Evolutionary conservation across 2,329 filamentous ascomycete genomes (phyloP), one percentile per base, ranked within the genome.

Genomic region (Colletotrichum lentis): DNA sequence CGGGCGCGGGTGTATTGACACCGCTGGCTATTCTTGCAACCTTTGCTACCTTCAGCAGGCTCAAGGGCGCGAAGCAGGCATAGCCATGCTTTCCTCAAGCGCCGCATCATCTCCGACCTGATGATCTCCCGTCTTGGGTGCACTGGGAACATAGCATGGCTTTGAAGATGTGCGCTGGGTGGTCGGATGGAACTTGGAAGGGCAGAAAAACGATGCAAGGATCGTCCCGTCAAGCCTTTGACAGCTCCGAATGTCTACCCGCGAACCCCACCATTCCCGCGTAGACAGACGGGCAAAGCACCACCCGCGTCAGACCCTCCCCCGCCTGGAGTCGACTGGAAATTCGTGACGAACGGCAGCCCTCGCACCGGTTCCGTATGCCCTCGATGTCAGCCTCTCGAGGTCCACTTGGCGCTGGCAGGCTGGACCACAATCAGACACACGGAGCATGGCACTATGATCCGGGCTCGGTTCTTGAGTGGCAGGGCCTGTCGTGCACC

Each of bases 191-290:
- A n/a, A n/a, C n/a, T n/a, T n/a, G n/a, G n/a, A 31, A 46, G 56
- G 50, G 44, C 39, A 61, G 24, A 41, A 41, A 24, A 41, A 53
- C n/a, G 20, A 53, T 63, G 52, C 57, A 56, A 67, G 64, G 63
- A 41, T 63, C 44, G 46, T 67, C 57, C 64, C 57, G 53, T 63
- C 47, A 49, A 35, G 55, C 55, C 53, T 53, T 52, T 50, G 47
- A 24, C 49, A 53, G 43, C 61, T 47, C 56, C 55, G 64, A 64
- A 35, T 35, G 39, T 60, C 62, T 49, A 50, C 62, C 65, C 49
- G 49, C 55, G 43, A 68, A 69, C 67, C 67, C 67, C 67, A 69
- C 63, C 58, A 37, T 62, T 69, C 64, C 67, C 64, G 57, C 57
- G 46, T 43, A 63, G 67, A 52, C 31, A 53, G 63, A 54, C 58